Percentiles rank a stretch among this genome's conserved stretches.
phyloP scores from a whole-genome alignment of 345 rosid genomes.

The Durio zibethinus region DNA sequence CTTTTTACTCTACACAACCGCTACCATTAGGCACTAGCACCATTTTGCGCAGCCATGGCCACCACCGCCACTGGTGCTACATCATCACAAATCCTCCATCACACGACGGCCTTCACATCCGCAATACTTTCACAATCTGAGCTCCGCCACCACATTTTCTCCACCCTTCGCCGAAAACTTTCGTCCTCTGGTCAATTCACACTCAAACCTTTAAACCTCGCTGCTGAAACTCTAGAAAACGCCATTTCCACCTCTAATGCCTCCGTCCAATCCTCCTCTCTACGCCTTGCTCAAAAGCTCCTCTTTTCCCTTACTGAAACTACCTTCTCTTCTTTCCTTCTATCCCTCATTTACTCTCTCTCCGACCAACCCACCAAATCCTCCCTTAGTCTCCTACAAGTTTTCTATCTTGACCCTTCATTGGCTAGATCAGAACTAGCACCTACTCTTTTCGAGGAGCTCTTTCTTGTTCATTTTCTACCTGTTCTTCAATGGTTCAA shows the following conservation, averaged over 20 bases:
- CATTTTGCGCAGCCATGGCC: neutral
- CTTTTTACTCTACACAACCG: neutral
- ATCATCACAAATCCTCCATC: constrained; percentile 41
- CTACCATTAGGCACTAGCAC: neutral
- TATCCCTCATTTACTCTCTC: constrained; percentile 46
- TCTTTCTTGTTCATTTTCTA: constrained; percentile 49
- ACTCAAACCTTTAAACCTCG: constrained; percentile 37
- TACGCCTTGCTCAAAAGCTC: constrained; percentile 45
- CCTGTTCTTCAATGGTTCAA: constrained; percentile 48
- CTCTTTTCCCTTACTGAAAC: constrained; percentile 38
- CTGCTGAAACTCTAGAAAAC: constrained; percentile 44
- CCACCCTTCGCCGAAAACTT: constrained; percentile 32
- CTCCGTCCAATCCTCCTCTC: constrained; percentile 36
- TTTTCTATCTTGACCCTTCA: constrained; percentile 46
- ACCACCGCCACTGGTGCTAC: constrained; percentile 12
- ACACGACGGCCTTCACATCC: constrained; percentile 35
- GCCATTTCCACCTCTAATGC: constrained; percentile 32
- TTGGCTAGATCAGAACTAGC: constrained; percentile 47
- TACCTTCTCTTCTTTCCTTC: constrained; percentile 44
- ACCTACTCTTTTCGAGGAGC: constrained; percentile 42
- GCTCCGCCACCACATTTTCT: constrained; percentile 39
- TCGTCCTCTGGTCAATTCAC: constrained; percentile 18
- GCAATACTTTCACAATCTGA: constrained; percentile 40
- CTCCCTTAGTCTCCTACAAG: constrained; percentile 32
- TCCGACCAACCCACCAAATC: constrained; percentile 39